Conservation (phyloP, 78 protist species). For the Polysphondylium violaceum region DNA sequence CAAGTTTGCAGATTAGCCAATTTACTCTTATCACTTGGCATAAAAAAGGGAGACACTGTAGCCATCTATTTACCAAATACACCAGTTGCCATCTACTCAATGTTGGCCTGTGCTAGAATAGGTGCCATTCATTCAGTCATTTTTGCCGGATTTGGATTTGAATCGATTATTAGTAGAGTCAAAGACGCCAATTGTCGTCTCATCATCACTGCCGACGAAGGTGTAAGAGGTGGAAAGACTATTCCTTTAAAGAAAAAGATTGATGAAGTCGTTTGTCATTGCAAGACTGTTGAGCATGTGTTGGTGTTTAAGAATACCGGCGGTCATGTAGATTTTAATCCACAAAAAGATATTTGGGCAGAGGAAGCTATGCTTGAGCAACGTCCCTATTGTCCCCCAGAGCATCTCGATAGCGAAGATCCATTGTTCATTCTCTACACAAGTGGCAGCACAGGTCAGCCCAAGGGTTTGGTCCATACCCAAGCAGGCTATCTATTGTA, state of each 20-base stretch:
- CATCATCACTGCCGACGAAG: constrained; percentile 90
- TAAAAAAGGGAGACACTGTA: constrained; percentile 93
- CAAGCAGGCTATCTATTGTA: constrained; percentile 92
- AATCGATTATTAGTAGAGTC: constrained; percentile 80
- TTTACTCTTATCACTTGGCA: constrained; percentile 86
- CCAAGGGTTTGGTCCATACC: constrained; percentile 97
- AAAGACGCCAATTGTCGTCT: constrained; percentile 84
- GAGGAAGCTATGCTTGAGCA: constrained; percentile 68
- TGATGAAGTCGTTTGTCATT: constrained; percentile 62
- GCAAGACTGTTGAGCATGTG: constrained; percentile 44
- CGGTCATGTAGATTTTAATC: background rate
- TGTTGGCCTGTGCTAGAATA: constrained; percentile 98
- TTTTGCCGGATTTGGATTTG: constrained; percentile 88
- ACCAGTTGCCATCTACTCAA: constrained; percentile 87
- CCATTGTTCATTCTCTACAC: constrained; percentile 98
- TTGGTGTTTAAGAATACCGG: constrained; percentile 56
- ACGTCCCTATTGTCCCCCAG: constrained; percentile 80
- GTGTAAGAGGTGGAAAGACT: constrained; percentile 80
- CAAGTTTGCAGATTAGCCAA: constrained; percentile 88
- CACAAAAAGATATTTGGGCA: constrained; percentile 56
- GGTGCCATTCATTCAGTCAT: constrained; percentile 93
- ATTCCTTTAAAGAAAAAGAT: constrained; percentile 82
- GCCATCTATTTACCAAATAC: constrained; percentile 95
- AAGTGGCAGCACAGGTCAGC: constrained; percentile 97
- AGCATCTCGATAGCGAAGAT: constrained; percentile 91